Conservation (phyloP, 306 rosid species). For the Citrullus amarus region DNA sequence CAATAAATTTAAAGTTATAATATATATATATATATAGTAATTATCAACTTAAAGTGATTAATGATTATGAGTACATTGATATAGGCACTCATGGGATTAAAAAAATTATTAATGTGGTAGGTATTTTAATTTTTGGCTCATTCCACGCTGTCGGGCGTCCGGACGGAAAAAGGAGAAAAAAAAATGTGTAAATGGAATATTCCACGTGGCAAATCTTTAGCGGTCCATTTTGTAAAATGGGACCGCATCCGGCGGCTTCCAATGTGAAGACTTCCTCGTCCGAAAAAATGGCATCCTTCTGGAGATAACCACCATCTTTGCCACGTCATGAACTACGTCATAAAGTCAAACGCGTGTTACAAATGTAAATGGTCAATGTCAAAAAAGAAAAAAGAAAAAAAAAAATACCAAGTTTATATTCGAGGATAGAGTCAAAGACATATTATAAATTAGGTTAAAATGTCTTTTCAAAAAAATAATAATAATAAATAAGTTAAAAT, state of each 20-base stretch:
- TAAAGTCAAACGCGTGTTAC: background rate
- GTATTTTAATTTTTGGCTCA: background rate
- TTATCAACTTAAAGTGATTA: no score
- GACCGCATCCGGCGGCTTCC: background rate
- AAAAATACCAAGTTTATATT: background rate
- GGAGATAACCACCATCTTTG: background rate
- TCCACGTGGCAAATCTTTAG: constrained; percentile 28
- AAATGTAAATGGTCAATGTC: background rate
- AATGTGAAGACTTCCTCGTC: background rate
- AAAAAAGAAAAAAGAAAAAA: background rate
- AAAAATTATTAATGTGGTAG: background rate
- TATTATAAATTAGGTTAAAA: no score
- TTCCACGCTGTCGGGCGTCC: background rate
- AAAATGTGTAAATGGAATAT: background rate
- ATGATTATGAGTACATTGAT: background rate
- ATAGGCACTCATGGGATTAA: no score
- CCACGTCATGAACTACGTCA: background rate
- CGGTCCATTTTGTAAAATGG: constrained; percentile 8
- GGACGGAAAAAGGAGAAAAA: background rate
- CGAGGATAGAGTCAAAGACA: no score
- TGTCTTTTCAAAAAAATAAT: no score
- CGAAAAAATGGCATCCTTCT: background rate
- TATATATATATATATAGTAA: no score
- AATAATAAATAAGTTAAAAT: no score
- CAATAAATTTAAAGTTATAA: no score